These are phyloP conservation scores for Fistulifera pelliculosa DNA, from an alignment of 108 stramenopile genomes.

Conservation along the genomic window DNA sequence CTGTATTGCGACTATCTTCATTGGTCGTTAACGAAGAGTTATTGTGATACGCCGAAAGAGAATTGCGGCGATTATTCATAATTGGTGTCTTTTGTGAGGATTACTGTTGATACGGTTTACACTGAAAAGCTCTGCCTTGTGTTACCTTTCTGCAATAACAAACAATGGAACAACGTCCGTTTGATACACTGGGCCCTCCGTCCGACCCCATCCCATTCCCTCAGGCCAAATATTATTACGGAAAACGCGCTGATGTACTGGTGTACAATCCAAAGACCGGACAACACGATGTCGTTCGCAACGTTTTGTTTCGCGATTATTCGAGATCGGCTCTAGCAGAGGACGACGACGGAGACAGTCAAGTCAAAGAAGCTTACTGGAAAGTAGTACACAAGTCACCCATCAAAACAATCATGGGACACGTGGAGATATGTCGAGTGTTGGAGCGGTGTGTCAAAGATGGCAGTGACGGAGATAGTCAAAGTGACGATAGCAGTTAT, in stretches of 20 bases:
- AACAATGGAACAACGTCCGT: neutral
- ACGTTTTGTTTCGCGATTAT: constrained; percentile 42
- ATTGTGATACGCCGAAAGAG: no score
- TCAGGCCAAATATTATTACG: constrained; percentile 19
- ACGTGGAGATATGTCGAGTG: constrained; percentile 44
- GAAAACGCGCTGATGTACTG: constrained; percentile 30
- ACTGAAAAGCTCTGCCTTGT: no score
- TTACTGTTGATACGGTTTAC: no score
- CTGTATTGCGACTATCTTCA: no score
- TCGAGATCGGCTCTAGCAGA: constrained; percentile 15
- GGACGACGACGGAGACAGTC: constrained; percentile 11
- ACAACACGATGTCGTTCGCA: constrained; percentile 18
- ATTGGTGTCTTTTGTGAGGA: no score
- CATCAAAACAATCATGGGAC: constrained; percentile 50
- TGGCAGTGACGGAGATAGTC: neutral
- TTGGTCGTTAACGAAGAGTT: no score
- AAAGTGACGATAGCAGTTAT: constrained; percentile 9
- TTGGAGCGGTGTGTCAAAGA: constrained; percentile 21
- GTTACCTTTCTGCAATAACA: neutral
- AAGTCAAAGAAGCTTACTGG: constrained; percentile 36
- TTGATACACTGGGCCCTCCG: constrained; percentile 16
- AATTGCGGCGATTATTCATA: no score
- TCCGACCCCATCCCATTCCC: constrained; percentile 35
- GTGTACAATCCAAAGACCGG: constrained; percentile 21
- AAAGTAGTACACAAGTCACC: constrained; percentile 28